phyloP scores from a whole-genome alignment of 1,139 yeast genomes.

The Candida pseudoviswanathii region DNA sequence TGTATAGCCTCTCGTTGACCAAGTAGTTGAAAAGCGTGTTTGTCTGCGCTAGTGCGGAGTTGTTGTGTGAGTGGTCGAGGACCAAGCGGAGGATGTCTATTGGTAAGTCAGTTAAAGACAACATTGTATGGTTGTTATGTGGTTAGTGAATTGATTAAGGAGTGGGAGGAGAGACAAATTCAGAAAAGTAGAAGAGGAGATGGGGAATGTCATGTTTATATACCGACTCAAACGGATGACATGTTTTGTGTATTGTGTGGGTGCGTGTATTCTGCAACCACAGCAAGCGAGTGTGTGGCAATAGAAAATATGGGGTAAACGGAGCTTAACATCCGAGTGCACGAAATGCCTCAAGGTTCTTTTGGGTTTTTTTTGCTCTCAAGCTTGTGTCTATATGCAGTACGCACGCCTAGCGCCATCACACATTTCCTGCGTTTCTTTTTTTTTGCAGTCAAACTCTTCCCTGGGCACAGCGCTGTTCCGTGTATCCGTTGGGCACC shows the following conservation, averaged over 20 bases:
- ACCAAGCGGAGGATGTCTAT: not conserved
- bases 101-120: slow-evolving; percentile 1
- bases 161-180: not conserved
- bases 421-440: not conserved
- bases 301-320: not conserved
- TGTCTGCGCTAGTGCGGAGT: slow-evolving; percentile 11
- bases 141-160: too few species aligned
- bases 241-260: not conserved
- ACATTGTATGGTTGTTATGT: too few species aligned
- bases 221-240: not conserved
- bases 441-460: slow-evolving; percentile 1
- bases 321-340: slow-evolving; percentile 1
- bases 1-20: slow-evolving; percentile 13
- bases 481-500: too few species aligned
- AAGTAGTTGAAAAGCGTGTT: slow-evolving; percentile 9
- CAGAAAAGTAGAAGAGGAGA: not conserved
- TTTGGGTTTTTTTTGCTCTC: not conserved
- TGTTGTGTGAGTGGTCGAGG: not conserved
- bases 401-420: too few species aligned
- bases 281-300: too few species aligned
- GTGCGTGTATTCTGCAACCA: too few species aligned
- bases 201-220: not conserved
- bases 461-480: too few species aligned
- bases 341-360: not conserved
- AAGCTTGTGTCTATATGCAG: too few species aligned